Base-by-base conservation (phyloP, 805 yeast genomes). In the Candida ovalis region DNA sequence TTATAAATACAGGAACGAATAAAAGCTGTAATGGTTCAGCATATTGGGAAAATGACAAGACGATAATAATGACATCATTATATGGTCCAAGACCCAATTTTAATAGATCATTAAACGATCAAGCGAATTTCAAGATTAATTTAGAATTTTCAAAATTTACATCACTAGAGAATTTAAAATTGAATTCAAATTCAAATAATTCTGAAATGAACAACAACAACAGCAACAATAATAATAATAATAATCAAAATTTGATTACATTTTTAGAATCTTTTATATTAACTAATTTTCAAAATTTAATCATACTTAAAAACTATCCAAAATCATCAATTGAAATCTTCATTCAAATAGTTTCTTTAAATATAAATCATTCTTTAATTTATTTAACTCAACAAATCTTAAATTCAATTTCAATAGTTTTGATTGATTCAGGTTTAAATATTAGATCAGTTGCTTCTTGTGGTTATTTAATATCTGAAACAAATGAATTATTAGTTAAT, bases 401-500 rank as follows among this genome's bases (percentile, higher is more conserved):
- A n/a, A 83, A 82, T 53, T 76, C 82, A 35, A 75, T 87, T 0
- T 79, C 86, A 3, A 62, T 89, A 44, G 96, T 97, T 0, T 65
- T 94, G 48, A 82, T 87, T 0, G 94, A 94, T 65, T 84, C 97
- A 0, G 90, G 90, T 7, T 81, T 92, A 24, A 95, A 91, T 57
- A 63, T 89, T 25, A 73, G 78, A 47, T 96, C 91, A 59, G 70
- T 90, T 51, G 91, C 90, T 1, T 78, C 89, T 7, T 75, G 84
- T 52, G 86, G 88, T 1, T 54, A 58, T 32, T 39, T 43, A 4
- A 46, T 44, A 19, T 43, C 49, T 4, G 45, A 42, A 4, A 49
- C 44, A 5, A 49, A 51, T 17, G 66, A 63, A 37, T 23, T 59
- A n/a, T 40, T 59, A 19, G 55, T 44, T 71, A 77, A 64, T 40